A percentile compares a stretch with the other conserved stretches of the same genome.
These are phyloP conservation scores for Vachellia collinsii DNA, from an alignment of 306 rosid species.

Conservation along the genomic window DNA sequence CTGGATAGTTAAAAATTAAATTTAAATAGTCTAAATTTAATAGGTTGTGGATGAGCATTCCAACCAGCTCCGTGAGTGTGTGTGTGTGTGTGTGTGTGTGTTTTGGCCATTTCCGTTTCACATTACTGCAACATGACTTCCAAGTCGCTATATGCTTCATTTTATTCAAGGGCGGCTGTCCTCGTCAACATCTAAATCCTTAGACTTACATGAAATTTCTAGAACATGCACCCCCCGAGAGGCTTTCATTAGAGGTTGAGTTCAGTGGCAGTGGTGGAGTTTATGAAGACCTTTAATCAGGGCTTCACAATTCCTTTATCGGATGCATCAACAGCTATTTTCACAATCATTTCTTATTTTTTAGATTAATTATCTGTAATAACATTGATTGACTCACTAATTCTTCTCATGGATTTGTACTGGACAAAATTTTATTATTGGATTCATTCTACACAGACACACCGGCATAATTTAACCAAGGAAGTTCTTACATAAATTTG, in stretches of 20 bases:
- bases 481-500: neutral
- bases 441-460: neutral
- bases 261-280: neutral
- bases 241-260: neutral
- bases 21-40: no score
- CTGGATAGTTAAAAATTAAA: no score
- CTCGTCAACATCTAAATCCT: neutral
- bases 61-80: no score
- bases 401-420: no score
- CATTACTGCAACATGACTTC: neutral
- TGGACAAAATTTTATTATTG: neutral
- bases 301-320: no score
- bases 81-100: neutral
- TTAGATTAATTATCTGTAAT: no score
- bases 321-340: no score
- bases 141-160: neutral
- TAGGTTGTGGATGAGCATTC: no score
- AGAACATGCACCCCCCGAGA: neutral
- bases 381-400: no score
- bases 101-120: neutral
- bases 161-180: neutral
- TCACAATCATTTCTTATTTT: no score
- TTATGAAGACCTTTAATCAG: neutral
- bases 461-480: neutral
- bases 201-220: slow-evolving; percentile 7